A percentile compares a stretch with the other conserved stretches of the same genome.
Conservation (phyloP, 2,329 filamentous ascomycete genomes). For the Hirsutella minnesotensis region DNA sequence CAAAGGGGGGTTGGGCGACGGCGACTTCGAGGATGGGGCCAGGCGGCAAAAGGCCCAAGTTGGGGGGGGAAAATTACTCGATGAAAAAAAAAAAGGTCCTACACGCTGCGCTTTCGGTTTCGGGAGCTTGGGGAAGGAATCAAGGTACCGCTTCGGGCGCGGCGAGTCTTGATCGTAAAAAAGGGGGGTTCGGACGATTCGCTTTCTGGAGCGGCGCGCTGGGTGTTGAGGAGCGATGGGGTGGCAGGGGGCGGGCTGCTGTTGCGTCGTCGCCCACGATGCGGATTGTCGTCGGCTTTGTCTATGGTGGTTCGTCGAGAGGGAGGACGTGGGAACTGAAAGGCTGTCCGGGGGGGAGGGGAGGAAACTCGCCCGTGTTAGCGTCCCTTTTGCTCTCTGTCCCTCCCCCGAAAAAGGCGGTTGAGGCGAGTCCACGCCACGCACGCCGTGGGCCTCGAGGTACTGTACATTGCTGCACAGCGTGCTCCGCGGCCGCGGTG, state of each 20-base stretch:
- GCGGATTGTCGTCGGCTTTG: not conserved
- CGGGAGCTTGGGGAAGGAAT: not conserved
- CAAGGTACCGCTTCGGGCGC: not conserved
- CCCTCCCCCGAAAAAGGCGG: too few relatives aligned
- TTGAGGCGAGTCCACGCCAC: too few relatives aligned
- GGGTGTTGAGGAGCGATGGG: too few relatives aligned
- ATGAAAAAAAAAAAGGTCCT: constrained; percentile 2
- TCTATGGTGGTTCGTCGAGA: not conserved
- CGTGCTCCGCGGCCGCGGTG: too few relatives aligned
- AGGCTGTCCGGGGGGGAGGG: not conserved
- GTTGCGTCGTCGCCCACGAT: not conserved
- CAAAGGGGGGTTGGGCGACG: too few relatives aligned
- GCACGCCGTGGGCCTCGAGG: too few relatives aligned
- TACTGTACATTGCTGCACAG: too few relatives aligned
- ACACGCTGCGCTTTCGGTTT: constrained; percentile 2
- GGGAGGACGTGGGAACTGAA: not conserved
- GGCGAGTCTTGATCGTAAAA: too few relatives aligned
- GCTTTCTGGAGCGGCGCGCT: too few relatives aligned
- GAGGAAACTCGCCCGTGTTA: not conserved
- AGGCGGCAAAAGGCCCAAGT: not conserved
- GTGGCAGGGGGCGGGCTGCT: not conserved
- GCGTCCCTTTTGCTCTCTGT: not conserved
- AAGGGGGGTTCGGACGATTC: too few relatives aligned
- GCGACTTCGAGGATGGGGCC: not conserved
- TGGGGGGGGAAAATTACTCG: not conserved